A percentile compares a stretch with the other conserved stretches of the same genome.
phyloP scores from a whole-genome alignment of 23 red algal genomes.

The Gracilaria gracilis region DNA sequence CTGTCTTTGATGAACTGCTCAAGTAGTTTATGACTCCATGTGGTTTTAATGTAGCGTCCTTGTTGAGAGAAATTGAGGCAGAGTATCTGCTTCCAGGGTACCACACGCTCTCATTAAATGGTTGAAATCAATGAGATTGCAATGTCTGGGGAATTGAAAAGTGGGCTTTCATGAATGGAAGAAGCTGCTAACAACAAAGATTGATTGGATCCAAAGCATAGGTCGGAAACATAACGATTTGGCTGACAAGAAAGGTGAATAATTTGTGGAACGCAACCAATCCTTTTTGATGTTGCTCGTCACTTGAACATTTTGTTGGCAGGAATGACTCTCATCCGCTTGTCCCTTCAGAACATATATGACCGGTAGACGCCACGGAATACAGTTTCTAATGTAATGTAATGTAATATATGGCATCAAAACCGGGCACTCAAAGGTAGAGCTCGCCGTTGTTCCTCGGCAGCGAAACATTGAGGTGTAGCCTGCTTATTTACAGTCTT shows the following conservation, averaged over 20 bases:
- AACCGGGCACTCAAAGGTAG: not conserved
- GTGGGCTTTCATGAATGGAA: not conserved
- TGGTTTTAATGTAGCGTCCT: not conserved
- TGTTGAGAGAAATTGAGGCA: not conserved
- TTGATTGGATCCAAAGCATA: constrained; percentile 7
- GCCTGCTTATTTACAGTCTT: not conserved
- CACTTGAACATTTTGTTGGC: not conserved
- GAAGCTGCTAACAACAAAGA: not conserved
- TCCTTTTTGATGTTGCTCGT: not conserved
- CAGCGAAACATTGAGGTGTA: not conserved
- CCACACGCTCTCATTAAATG: not conserved
- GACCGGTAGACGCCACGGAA: not conserved
- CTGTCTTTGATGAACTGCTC: not conserved
- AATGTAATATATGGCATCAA: not conserved
- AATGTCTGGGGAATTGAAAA: not conserved
- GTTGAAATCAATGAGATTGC: not conserved
- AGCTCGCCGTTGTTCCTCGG: not conserved
- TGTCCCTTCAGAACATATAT: not conserved
- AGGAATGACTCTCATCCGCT: not conserved
- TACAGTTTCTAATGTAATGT: not conserved
- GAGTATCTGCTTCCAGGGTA: not conserved
- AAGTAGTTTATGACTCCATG: not conserved
- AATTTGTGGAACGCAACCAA: not conserved
- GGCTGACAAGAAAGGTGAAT: too few species aligned
- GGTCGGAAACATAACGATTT: constrained; percentile 11